Conservation (phyloP, 208 protist genomes). For the Naegleria lovaniensis region DNA sequence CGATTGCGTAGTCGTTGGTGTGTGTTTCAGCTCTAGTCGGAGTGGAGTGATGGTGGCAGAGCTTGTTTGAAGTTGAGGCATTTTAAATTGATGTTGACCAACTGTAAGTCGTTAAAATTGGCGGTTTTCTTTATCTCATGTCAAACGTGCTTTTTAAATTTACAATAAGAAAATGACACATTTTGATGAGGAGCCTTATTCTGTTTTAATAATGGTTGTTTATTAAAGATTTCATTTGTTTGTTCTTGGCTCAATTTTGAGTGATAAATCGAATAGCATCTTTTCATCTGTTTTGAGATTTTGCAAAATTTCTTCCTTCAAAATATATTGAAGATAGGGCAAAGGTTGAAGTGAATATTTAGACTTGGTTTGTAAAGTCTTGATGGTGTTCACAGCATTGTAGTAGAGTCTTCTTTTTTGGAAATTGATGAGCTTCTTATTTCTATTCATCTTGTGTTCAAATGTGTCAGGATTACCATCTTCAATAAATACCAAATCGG, state of each 20-base stretch:
- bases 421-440: slow-evolving; percentile 42
- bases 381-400: neutral
- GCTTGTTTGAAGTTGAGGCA: neutral
- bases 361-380: neutral
- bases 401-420: slow-evolving; percentile 32
- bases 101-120: too few relatives aligned
- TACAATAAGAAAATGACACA: too few relatives aligned
- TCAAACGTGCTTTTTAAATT: too few relatives aligned
- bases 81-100: neutral
- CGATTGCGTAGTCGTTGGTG: neutral
- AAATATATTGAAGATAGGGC: slow-evolving; percentile 5
- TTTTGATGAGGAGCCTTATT: too few relatives aligned
- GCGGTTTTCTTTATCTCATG: too few relatives aligned
- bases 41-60: neutral
- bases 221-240: neutral
- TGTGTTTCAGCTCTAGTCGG: neutral
- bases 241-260: neutral
- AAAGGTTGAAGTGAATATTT: neutral
- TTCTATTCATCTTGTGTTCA: neutral
- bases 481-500: slow-evolving; percentile 37
- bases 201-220: too few relatives aligned
- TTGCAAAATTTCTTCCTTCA: slow-evolving; percentile 4
- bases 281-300: neutral
- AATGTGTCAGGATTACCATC: slow-evolving; percentile 30
- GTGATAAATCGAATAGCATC: neutral